A percentile compares a stretch with the other conserved stretches of the same genome.
Evolutionary conservation across 352 stramenopile genomes (phyloP).

Genomic region (Globisporangium barbulae): DNA sequence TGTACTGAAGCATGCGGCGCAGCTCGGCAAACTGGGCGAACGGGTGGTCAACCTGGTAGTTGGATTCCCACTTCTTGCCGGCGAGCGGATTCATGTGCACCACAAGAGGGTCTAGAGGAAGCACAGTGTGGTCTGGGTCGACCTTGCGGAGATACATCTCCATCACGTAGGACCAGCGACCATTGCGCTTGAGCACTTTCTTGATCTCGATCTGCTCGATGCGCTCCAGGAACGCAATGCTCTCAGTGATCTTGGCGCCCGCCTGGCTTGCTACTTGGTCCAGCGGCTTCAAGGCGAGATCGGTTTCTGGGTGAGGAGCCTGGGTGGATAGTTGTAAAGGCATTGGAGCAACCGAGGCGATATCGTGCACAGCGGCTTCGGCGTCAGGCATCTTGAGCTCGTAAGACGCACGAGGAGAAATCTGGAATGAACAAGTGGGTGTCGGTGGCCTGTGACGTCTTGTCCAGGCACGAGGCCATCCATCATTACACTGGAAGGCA

Average conservation of each 20-base stretch:
- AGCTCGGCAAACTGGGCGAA: constrained; percentile 14
- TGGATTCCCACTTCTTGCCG: constrained; percentile 11
- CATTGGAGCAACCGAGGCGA: not conserved
- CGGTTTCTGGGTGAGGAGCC: not conserved
- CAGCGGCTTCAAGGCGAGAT: not conserved
- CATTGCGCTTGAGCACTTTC: constrained; percentile 15
- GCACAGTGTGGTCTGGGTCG: not conserved
- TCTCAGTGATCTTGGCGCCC: constrained; percentile 2
- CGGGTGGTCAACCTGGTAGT: constrained; percentile 21
- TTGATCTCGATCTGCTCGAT: constrained; percentile 16
- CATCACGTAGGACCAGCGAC: constrained; percentile 16
- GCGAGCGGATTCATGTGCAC: constrained; percentile 8
- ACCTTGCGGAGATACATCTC: constrained; percentile 12
- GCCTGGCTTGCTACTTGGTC: not conserved
- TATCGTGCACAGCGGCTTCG: not conserved
- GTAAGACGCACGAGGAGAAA: not conserved
- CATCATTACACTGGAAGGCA: too few relatives aligned
- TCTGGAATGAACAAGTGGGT: not conserved
- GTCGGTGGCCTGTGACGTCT: too few relatives aligned
- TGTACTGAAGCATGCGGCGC: constrained; percentile 8
- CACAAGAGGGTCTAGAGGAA: not conserved
- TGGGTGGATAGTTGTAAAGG: not conserved
- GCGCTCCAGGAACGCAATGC: constrained; percentile 6
- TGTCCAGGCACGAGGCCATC: too few relatives aligned
- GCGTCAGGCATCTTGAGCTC: not conserved